A percentile compares a stretch with the other conserved stretches of the same genome.
Evolutionary conservation across 1,284 basidiomycete species (phyloP).

Genomic region (Pterulicium gracile): DNA sequence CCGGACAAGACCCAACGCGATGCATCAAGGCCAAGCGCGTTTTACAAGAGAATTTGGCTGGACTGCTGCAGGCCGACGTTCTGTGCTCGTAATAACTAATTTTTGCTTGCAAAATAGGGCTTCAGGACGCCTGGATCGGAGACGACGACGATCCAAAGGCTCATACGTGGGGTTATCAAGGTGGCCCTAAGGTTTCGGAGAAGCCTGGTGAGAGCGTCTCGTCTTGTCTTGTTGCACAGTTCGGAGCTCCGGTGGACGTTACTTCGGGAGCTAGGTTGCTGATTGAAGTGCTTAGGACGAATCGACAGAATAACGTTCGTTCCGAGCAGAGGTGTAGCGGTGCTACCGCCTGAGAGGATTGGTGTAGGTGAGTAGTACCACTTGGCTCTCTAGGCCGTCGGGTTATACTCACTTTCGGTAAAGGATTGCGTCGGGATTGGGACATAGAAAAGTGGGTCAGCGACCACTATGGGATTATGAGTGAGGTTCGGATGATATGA

Average conservation of each 20-base stretch:
- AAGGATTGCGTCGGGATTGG: constrained; percentile 29
- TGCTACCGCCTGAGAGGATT: constrained; percentile 40
- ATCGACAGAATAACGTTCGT: constrained; percentile 59
- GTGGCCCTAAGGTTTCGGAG: constrained; percentile 13
- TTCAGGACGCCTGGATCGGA: constrained; percentile 8
- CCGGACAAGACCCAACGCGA: no score
- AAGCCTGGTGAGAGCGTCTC: background rate
- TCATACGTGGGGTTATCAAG: constrained; percentile 61
- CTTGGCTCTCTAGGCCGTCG: no score
- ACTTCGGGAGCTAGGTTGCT: background rate
- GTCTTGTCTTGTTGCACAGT: background rate
- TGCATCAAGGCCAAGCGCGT: no score
- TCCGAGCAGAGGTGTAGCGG: constrained; percentile 29
- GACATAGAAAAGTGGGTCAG: constrained; percentile 38
- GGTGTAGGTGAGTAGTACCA: no score
- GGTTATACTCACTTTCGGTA: no score
- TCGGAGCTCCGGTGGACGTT: background rate
- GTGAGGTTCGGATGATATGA: constrained; percentile 32
- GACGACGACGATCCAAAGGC: constrained; percentile 27
- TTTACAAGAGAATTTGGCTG: background rate
- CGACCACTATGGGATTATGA: constrained; percentile 54
- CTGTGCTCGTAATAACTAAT: background rate
- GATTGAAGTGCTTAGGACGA: constrained; percentile 15
- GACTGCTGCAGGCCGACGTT: background rate
- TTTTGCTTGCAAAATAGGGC: background rate